Percentiles rank a stretch among this genome's conserved stretches.
phyloP scores from a whole-genome alignment of 805 yeast genomes.

The Sugiyamaella boreocaroliniensis region DNA sequence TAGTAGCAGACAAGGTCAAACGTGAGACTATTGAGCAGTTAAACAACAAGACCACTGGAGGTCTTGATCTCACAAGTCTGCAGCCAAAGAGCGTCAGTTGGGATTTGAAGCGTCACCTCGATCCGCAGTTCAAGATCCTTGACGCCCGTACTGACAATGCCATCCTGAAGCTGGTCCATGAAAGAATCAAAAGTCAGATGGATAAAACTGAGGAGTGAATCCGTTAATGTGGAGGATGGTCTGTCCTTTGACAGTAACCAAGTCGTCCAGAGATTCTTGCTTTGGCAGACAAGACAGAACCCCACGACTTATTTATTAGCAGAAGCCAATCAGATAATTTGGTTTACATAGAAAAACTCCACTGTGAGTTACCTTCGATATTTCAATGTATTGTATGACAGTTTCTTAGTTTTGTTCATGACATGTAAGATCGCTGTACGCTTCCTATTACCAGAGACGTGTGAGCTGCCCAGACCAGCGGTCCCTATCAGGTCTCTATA shows the following conservation, averaged over 20 bases:
- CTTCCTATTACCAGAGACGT: too few species aligned
- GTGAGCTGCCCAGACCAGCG: too few species aligned
- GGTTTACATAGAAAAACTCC: too few species aligned
- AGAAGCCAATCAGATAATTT: too few species aligned
- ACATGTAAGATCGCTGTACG: too few species aligned
- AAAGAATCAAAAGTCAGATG: constrained; percentile 22
- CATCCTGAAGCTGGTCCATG: constrained; percentile 35
- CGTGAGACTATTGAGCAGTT: constrained; percentile 25
- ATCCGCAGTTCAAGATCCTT: constrained; percentile 34
- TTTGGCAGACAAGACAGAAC: too few species aligned
- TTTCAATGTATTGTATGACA: neutral
- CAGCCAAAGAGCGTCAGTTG: constrained; percentile 29
- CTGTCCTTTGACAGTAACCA: too few species aligned
- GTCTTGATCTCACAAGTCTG: constrained; percentile 18
- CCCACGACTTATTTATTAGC: too few species aligned
- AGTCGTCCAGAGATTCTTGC: too few species aligned
- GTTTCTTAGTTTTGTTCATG: too few species aligned
- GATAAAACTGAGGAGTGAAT: neutral
- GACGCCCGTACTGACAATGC: constrained; percentile 39
- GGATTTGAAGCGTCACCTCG: constrained; percentile 37
- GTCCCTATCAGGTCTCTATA: too few species aligned
- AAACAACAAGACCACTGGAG: constrained; percentile 13
- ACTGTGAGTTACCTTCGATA: neutral
- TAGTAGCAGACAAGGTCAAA: constrained; percentile 29
- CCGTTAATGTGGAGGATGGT: neutral